Evolutionary conservation across 2,329 filamentous ascomycete species (phyloP).

Genomic region (Trichoderma aggressivum): DNA sequence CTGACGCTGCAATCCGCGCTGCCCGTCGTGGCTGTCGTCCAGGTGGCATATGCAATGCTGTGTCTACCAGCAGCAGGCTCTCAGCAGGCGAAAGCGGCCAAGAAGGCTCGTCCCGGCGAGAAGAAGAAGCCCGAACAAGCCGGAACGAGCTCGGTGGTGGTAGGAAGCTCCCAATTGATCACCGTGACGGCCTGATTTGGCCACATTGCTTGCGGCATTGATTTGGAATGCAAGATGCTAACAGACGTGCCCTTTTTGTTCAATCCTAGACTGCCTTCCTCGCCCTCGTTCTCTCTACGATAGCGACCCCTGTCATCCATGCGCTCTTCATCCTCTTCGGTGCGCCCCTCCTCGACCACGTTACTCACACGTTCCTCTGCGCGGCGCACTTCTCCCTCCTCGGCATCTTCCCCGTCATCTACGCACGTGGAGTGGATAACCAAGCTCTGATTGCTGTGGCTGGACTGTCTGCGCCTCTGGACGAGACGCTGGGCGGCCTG

Average conservation of each 20-base stretch:
- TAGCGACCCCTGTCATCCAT: constrained; percentile 64
- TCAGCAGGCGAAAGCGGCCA: constrained; percentile 37
- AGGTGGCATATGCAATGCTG: constrained; percentile 59
- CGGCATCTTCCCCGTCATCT: constrained; percentile 75
- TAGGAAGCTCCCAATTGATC: constrained; percentile 34
- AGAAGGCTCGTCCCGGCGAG: constrained; percentile 52
- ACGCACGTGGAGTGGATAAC: constrained; percentile 75
- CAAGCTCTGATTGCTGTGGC: constrained; percentile 68
- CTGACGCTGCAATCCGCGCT: constrained; percentile 59
- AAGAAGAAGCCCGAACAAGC: constrained; percentile 50
- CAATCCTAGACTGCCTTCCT: constrained; percentile 42
- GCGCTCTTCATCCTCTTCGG: constrained; percentile 79
- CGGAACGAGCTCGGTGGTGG: constrained; percentile 45
- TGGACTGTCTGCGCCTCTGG: constrained; percentile 66
- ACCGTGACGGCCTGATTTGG: neutral
- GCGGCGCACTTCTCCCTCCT: constrained; percentile 80
- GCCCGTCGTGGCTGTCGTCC: constrained; percentile 60
- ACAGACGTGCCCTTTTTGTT: neutral
- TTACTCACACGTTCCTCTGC: constrained; percentile 72
- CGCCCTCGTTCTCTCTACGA: constrained; percentile 58
- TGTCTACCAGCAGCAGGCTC: constrained; percentile 62
- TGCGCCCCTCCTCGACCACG: constrained; percentile 80
- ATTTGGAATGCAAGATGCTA: neutral
- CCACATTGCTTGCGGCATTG: neutral
- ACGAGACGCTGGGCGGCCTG: constrained; percentile 79